Evolutionary conservation across 495 filamentous ascomycete genomes (phyloP), one percentile per base, ranked within the genome.

Genomic region (Aspergillus cristatus): DNA sequence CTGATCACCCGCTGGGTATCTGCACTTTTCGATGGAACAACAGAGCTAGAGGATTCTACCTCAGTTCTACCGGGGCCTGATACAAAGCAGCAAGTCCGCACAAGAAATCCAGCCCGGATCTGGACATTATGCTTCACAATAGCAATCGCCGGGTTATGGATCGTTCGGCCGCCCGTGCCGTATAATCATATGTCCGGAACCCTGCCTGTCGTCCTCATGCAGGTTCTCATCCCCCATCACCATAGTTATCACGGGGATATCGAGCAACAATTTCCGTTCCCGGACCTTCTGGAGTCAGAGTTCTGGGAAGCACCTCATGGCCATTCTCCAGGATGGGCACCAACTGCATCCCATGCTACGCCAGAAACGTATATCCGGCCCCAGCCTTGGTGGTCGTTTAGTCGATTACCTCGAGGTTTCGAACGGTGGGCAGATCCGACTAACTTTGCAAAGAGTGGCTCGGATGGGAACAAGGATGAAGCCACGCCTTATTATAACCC

Each of bases 141-240:
- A 13, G 7, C 34, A 4, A 41, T 38, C 14, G 13, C 43, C 7
- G 41, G 15, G 11, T n/a, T 45, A 2, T 41, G 40, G 28, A 28
- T 55, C 13, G n/a, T 38, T 38, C 49, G 53, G 13, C 50, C 53
- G 0, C 30, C 41, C 7, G 50, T 55, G 17, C 53, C 53, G 4
- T 55, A 47, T 15, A 47, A 35, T 18, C 53, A 55, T 24, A 50
- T 55, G 35, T 55, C 53, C 2, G 42, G 47, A 2, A 38, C 53
- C 20, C 25, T 55, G 14, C 53, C 53, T 2, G 53, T 55, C 15
- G 47, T 46, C 14, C 37, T 55, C 7, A 34, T 49, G 24, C 16
- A 35, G 15, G 49, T 43, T 6, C 28, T 55, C 8, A 22, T 35
- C 3, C 26, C 38, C 18, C 26, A 32, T 0, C 30, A 31, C 6